Base-by-base conservation (phyloP, 768 basidiomycete genomes). In the Exsudoporus frostii region DNA sequence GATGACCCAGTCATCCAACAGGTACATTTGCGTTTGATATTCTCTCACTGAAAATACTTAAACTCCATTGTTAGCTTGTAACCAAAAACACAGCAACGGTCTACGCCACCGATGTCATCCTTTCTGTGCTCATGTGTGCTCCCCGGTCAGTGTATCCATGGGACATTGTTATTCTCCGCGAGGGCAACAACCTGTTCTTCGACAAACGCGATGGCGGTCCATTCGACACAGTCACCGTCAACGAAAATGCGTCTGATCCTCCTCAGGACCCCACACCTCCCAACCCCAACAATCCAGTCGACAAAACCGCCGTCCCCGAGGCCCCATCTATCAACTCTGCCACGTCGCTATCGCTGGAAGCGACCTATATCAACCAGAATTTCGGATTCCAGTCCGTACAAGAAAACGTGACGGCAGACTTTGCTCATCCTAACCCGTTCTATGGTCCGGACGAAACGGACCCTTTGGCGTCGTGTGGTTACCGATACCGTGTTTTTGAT, bases 291-390 rank as follows among this genome's bases (percentile, higher is more conserved):
- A 88, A 90, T 56, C 85, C 86, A 1, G 65, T 70, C n/a, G 88
- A 89, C 62, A 90, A 86, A 61, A 59, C 71, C 4, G 69, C 78
- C 1, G 71, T 72, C 6, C 82, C 82, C 22, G 94, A 95, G 60
- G 74, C 79, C 1, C 87, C 91, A 7, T 83, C 89, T 5, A 93
- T 98, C 72, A 99, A 99, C 74, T 84, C 92, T 6, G 91, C 94
- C 1, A 91, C 91, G 5, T 93, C 92, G 1, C 79, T 99, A 25
- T 95, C 96, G 1, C 80, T 98, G 32, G 97, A 99, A 72, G 97
- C 97, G 6, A 98, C 95, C 25, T 98, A 95, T 73, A 92, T 99
- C 77, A 98, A 98, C 76, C 92, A 96, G 68, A 98, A 98, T 73
- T 99, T 98, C 64, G 86, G 89, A 24, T 97, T 96, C 81, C 97